Percentiles rank a stretch among this genome's conserved stretches.
These are phyloP conservation scores for Cryphonectria radicalis DNA, from an alignment of 2,329 filamentous ascomycete species.

Conservation along the genomic window DNA sequence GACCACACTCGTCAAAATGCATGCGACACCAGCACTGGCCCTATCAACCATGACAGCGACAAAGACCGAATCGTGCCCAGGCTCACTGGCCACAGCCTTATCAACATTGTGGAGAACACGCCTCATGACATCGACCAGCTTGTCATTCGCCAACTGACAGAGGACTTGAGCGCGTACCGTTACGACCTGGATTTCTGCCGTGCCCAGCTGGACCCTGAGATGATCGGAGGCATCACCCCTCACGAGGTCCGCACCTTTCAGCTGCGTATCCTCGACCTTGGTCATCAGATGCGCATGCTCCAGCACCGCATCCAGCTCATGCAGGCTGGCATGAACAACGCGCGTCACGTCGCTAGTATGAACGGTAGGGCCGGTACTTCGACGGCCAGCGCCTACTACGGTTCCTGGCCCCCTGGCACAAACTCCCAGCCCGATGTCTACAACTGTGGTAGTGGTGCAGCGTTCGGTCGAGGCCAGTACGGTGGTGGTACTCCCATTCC, in stretches of 20 bases:
- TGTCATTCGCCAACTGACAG: conserved; percentile 43
- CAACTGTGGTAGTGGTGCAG: neutral
- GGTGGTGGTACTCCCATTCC: conserved; percentile 5
- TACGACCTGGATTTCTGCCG: conserved; percentile 49
- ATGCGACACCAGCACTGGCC: neutral
- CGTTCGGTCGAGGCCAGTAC: conserved; percentile 1
- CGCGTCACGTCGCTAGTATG: neutral
- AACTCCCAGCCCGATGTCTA: conserved; percentile 1
- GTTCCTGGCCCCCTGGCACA: conserved; percentile 8
- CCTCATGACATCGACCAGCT: conserved; percentile 37
- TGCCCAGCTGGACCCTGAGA: conserved; percentile 37
- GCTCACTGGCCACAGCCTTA: conserved; percentile 1
- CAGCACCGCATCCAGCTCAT: conserved; percentile 47
- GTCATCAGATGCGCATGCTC: conserved; percentile 49
- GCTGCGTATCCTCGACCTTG: conserved; percentile 47
- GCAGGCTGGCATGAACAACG: conserved; percentile 38
- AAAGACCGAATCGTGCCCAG: neutral
- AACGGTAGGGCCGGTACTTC: conserved; percentile 1
- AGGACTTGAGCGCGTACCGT: conserved; percentile 48
- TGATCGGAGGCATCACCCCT: conserved; percentile 41
- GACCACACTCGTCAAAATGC: neutral
- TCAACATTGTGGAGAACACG: conserved; percentile 27
- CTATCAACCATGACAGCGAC: neutral
- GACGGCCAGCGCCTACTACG: conserved; percentile 8
- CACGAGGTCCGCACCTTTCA: conserved; percentile 48